Percentiles rank a stretch among this genome's conserved stretches.
Conservation (phyloP, 257 asterid genomes). For the Solanum clarkiae region DNA sequence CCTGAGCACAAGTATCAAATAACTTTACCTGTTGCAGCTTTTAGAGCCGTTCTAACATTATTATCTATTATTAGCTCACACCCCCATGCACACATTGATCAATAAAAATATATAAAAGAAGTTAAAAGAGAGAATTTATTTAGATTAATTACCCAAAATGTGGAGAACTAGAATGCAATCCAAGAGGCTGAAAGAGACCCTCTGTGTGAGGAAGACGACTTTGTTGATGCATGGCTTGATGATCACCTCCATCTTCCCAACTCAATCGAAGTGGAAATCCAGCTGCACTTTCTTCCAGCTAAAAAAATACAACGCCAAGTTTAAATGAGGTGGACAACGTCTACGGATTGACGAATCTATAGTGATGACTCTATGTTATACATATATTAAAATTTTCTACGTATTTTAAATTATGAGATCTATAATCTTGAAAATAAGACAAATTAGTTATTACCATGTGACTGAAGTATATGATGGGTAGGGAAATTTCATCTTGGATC, state of each 20-base stretch:
- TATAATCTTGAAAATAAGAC: background rate
- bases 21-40: background rate
- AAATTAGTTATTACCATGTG: background rate
- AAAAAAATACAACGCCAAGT: background rate
- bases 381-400: too few relatives aligned
- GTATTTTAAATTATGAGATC: background rate
- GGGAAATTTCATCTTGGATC: too few relatives aligned
- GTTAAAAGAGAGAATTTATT: background rate
- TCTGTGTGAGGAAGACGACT: background rate
- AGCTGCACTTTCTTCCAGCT: conserved; percentile 3
- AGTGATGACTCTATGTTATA: too few relatives aligned
- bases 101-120: background rate
- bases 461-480: too few relatives aligned
- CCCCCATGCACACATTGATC: background rate
- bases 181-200: conserved; percentile 7
- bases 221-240: background rate
- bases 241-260: conserved; percentile 4
- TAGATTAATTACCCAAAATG: background rate
- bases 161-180: background rate
- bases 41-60: background rate
- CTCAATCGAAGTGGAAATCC: background rate
- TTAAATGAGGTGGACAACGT: background rate
- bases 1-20: background rate
- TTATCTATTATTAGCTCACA: background rate
- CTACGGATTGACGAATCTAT: too few relatives aligned